Evolutionary conservation across 495 filamentous ascomycete species (phyloP), one percentile per base, ranked within the genome.

Genomic region (Collariella sp.): DNA sequence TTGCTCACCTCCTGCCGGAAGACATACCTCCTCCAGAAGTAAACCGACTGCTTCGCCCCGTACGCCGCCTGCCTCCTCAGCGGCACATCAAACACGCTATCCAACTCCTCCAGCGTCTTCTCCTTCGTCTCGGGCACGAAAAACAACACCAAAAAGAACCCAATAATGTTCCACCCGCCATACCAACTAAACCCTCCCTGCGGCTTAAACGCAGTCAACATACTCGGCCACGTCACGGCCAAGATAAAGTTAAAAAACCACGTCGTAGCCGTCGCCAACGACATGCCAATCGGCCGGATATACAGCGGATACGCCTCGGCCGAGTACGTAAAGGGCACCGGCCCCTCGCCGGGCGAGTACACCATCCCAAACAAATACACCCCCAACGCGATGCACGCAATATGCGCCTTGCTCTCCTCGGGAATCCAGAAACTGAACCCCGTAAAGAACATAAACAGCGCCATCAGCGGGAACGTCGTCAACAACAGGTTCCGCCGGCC

Each of bases 401-500:
- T 62, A 61, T 86, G 84, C 0, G 81, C 80, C 3, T 52, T 64
- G 82, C 83, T 15, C 40, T 48, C 73, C 7, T 57, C 41, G 2
- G 61, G 50, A 0, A 91, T 83, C 54, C 81, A 79, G 62, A 81
- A 89, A 62, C 76, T 84, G 44, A 89, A 76, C 0, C 84, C 87
- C 3, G 83, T 84, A 7, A 80, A 83, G 1, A 91, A 73, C 11
- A 91, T 70, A 31, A 84, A 85, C 83, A 85, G 86, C 38, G 78
- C 81, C 88, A 93, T 91, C 38, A 89, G 76, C 0, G 88, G 88
- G 67, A 91, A 91, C 9, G 88, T 95, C 66, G 89, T 86, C 7
- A 93, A 78, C 0, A 93, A 77, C 0, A 95, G 76, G 19, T 75
- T 74, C 24, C 88, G 80, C 34, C 88, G 84, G 9, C 88, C 88